Base-by-base conservation (phyloP, 257 asterid species). In the Jacaranda copaia region DNA sequence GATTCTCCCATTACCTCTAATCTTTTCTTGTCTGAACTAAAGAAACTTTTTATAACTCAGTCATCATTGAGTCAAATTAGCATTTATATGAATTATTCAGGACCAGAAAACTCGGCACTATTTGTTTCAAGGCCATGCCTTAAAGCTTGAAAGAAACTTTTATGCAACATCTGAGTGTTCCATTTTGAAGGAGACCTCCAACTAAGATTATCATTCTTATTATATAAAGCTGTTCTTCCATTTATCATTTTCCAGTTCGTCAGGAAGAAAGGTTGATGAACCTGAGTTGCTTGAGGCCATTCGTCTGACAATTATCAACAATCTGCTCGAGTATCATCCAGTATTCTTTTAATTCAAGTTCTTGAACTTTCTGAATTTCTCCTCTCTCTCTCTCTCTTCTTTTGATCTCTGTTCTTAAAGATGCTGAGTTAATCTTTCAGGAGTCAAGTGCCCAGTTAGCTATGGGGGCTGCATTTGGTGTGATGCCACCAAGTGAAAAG, bases 241-340 rank as follows among this genome's bases (percentile, higher is more conserved):
- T 16, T 40, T 20, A 38, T 65, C 20, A 14, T 45, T 16, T 9
- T 80, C 25, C 85, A 89, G 95, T 62, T 81, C 92, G 35, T 83
- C 95, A 39, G 95, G 95, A 58, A 86, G 91, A 77, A 89, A 89
- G 68, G 74, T 89, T 20, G 85, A 87, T 59, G 95, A 89, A 20
- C 95, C 95, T 7, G 95, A 89, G 81, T 80, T 83, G 73, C 95
- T 89, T 4, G 95, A 89, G 88, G 89, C 95, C 15, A 89, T 89
- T 78, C 92, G 95, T 63, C 79, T 89, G 88, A 89, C 95, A 46
- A 81, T 89, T 55, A 89, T 89, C 80, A 89, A 86, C 91, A 89
- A 89, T 82, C 39, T 89, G 88, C 85, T 89, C 10, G 83, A 89
- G 80, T 89, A 88, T 77, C 95, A 89, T 77, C 95, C 95, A 82